Conservation (phyloP, 2,329 filamentous ascomycete genomes). For the Colletotrichum sp. region DNA sequence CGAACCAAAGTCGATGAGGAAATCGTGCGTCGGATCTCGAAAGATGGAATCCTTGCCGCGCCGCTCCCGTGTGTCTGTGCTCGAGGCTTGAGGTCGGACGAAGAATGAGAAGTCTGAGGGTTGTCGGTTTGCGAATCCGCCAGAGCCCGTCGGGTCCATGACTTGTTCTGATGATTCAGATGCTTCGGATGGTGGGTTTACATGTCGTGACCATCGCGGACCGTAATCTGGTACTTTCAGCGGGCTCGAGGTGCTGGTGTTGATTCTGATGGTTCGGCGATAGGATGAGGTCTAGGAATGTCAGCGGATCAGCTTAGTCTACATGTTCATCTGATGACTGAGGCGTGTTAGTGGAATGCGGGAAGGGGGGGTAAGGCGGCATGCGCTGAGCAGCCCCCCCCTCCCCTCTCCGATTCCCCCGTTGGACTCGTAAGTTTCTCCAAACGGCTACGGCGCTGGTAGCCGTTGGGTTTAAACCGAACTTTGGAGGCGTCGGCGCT, state of each 20-base stretch:
- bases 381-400: background rate
- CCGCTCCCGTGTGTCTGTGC: conserved; percentile 22
- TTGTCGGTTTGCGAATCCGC: conserved; percentile 32
- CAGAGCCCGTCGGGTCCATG: conserved; percentile 36
- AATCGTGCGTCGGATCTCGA: conserved; percentile 47
- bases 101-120: conserved; percentile 24
- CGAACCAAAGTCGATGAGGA: conserved; percentile 62
- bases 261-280: background rate
- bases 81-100: conserved; percentile 25
- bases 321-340: conserved; percentile 6
- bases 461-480: conserved; percentile 8
- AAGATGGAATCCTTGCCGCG: conserved; percentile 42
- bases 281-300: conserved; percentile 11
- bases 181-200: conserved; percentile 27
- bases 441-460: background rate
- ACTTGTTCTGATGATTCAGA: conserved; percentile 23
- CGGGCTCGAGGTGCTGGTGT: conserved; percentile 23
- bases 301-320: conserved; percentile 17
- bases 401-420: conserved; percentile 4
- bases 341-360: conserved; percentile 7
- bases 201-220: conserved; percentile 40
- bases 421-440: background rate
- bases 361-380: background rate
- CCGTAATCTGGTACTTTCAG: conserved; percentile 33
- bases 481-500: background rate